phyloP scores from a whole-genome alignment of 2,329 filamentous ascomycete species.

The Penicillium sp. region DNA sequence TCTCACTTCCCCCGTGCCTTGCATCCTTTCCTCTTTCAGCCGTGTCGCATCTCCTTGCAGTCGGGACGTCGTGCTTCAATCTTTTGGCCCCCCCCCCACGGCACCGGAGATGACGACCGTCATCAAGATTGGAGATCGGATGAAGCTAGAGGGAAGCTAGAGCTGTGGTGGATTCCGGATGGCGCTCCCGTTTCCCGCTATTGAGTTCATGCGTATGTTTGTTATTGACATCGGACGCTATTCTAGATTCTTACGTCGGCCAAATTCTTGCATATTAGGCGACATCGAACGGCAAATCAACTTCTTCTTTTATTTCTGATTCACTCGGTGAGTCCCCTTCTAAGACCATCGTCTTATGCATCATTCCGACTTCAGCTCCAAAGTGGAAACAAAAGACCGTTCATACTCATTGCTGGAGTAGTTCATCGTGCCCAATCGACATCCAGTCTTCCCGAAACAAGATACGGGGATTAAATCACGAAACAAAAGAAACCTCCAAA shows the following conservation, averaged over 20 bases:
- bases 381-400: constrained; percentile 18
- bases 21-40: constrained; percentile 32
- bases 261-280: constrained; percentile 33
- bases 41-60: constrained; percentile 36
- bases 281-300: constrained; percentile 23
- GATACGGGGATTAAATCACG: constrained; percentile 7
- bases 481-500: constrained; percentile 24
- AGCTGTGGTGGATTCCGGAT: constrained; percentile 19
- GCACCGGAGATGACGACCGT: constrained; percentile 29
- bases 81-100: constrained; percentile 12
- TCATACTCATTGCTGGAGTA: constrained; percentile 41
- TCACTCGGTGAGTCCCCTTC: constrained; percentile 20
- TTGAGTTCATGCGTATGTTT: constrained; percentile 22
- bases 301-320: constrained; percentile 19
- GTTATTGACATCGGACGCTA: constrained; percentile 35
- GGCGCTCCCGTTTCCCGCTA: constrained; percentile 23
- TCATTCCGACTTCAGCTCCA: constrained; percentile 21
- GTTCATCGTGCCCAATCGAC: constrained; percentile 38
- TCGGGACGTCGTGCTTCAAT: constrained; percentile 26
- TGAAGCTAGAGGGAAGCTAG: not conserved
- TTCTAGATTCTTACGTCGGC: constrained; percentile 20
- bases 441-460: constrained; percentile 31
- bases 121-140: constrained; percentile 10
- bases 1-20: constrained; percentile 35
- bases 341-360: constrained; percentile 28